Evolutionary conservation across 106 monocot genomes (phyloP), one percentile per base, ranked within the genome.

Genomic region (Narthecium ossifragum): DNA sequence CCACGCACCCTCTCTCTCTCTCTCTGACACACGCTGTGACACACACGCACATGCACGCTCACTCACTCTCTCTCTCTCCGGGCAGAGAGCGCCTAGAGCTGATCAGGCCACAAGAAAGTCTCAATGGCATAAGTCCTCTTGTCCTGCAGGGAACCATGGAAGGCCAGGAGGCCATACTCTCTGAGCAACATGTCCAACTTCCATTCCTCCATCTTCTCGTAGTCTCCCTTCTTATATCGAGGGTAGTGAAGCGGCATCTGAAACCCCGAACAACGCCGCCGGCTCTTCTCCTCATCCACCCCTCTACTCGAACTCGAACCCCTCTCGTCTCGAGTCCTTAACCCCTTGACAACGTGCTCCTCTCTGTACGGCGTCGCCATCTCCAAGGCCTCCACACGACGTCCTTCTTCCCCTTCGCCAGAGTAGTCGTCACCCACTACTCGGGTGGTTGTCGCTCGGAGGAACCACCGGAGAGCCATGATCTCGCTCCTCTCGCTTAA

Each of bases 131-230:
- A 83, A 2, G 51, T 36, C 64, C 66, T 53, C 66, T 83, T 83
- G 53, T 70, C 73, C 8, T 74, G 55, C 31, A 83, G 23, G 4
- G 73, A 29, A 1, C 78, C 78, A 15, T 66, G 33, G 10, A 29
- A 53, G 17, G 38, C 26, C 37, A 83, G 41, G 38, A 83, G 41
- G 38, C 83, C 83, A 45, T 83, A 83, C 41, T 78, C 64, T 28
- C 45, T 60, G 18, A 83, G 47, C 34, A 83, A 28, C 48, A 46
- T 43, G 62, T 83, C 83, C 6, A 83, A 21, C 69, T 56, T 66
- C 78, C 74, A 78, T 57, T 69, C 83, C 64, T 70, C 74, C 83
- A 83, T 83, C 58, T 17, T 60, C 69, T 74, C 69, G 46, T 83
- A 83, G 29, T 83, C 78, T 32, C 60, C 73, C 32, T 63, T 83